Percentiles rank a stretch among this genome's conserved stretches.
Evolutionary conservation across 148 eudicot species (phyloP).

Genomic region (Pouteria glomerata): DNA sequence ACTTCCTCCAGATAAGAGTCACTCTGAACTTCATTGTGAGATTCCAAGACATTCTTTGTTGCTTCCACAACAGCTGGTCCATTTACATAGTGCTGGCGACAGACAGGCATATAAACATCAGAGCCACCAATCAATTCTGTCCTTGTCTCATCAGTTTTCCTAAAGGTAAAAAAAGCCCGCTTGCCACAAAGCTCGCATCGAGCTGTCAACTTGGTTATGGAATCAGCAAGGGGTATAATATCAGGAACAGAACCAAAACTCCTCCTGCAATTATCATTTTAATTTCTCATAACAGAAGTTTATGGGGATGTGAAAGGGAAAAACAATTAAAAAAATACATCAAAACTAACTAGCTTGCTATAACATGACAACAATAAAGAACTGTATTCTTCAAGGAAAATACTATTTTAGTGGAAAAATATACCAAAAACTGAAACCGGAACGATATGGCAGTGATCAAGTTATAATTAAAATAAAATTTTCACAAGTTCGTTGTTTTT

Average conservation of each 20-base stretch:
- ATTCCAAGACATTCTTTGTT: constrained; percentile 24
- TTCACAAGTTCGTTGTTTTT: too few relatives aligned
- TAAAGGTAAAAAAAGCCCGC: constrained; percentile 65
- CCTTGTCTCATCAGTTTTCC: constrained; percentile 54
- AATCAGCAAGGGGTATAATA: constrained; percentile 78
- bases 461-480: too few relatives aligned
- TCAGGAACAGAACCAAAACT: constrained; percentile 83
- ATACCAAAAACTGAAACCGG: too few relatives aligned
- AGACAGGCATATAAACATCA: constrained; percentile 86
- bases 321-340: neutral
- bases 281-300: neutral
- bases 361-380: neutral
- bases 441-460: too few relatives aligned
- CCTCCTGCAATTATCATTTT: constrained; percentile 38
- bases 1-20: constrained; percentile 22
- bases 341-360: neutral
- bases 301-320: neutral
- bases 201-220: constrained; percentile 85
- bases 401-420: too few relatives aligned
- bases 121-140: constrained; percentile 78
- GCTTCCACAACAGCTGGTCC: constrained; percentile 37
- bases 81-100: constrained; percentile 79
- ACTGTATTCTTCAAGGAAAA: too few relatives aligned
- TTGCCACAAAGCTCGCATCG: constrained; percentile 82
- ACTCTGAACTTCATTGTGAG: constrained; percentile 15